Evolutionary conservation across 2,329 filamentous ascomycete species (phyloP).

Genomic region (Didymella pomorum): DNA sequence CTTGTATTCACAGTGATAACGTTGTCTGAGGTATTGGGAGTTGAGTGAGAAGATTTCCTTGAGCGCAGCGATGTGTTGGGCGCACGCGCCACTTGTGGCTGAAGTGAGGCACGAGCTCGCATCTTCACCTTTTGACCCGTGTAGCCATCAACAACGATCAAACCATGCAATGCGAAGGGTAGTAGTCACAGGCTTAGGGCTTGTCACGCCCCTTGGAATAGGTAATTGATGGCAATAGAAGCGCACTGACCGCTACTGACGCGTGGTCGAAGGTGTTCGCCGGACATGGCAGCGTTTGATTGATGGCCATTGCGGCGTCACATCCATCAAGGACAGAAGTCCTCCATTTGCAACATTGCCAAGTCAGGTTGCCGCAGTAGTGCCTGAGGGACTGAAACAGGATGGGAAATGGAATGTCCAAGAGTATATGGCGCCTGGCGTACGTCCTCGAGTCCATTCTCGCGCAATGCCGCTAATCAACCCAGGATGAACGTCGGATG

Average conservation of each 20-base stretch:
- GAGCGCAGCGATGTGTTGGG: background rate
- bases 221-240: constrained; percentile 52
- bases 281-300: constrained; percentile 83
- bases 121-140: constrained; percentile 4
- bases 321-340: constrained; percentile 72
- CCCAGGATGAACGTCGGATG: constrained; percentile 76
- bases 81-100: constrained; percentile 27
- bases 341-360: constrained; percentile 75
- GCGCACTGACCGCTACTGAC: background rate
- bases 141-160: constrained; percentile 32
- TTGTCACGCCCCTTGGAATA: constrained; percentile 75
- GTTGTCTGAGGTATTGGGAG: no score
- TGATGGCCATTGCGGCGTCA: constrained; percentile 80
- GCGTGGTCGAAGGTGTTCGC: constrained; percentile 64
- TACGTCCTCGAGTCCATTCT: background rate
- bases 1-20: no score
- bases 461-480: background rate
- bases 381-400: constrained; percentile 65
- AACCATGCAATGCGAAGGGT: constrained; percentile 59
- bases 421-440: constrained; percentile 52
- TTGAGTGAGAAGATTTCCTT: background rate
- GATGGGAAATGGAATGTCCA: constrained; percentile 57
- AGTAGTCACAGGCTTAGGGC: constrained; percentile 59
- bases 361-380: constrained; percentile 83
- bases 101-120: constrained; percentile 18